Conservation (phyloP, 371 early-diverging fungal species). For the Apophysomyces sp. region DNA sequence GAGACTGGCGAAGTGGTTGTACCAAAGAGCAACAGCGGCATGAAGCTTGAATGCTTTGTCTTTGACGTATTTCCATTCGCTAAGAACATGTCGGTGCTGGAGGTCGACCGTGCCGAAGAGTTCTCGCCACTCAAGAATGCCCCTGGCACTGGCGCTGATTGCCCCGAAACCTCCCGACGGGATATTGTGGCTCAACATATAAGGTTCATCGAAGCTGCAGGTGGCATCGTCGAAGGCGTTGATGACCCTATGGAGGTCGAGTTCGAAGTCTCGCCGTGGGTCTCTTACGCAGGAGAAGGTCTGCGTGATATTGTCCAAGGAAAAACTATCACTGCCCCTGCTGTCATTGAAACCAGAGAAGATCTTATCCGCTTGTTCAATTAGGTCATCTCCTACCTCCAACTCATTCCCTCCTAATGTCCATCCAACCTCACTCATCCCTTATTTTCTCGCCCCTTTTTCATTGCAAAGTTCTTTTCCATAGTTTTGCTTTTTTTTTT, state of each 20-base stretch:
- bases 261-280: constrained; percentile 88
- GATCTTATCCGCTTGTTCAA: constrained; percentile 41
- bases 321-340: constrained; percentile 49
- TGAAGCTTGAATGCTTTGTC: constrained; percentile 97
- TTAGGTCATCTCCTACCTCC: constrained; percentile 4
- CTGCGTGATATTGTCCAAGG: constrained; percentile 67
- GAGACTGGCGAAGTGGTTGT: constrained; percentile 69
- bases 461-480: neutral
- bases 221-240: constrained; percentile 66
- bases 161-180: constrained; percentile 90
- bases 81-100: constrained; percentile 85
- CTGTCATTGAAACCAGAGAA: constrained; percentile 42
- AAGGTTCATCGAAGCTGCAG: constrained; percentile 84
- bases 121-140: constrained; percentile 99
- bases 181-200: constrained; percentile 86
- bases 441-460: neutral
- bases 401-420: neutral
- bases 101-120: constrained; percentile 90
- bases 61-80: constrained; percentile 96
- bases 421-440: neutral
- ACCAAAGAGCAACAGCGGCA: constrained; percentile 87
- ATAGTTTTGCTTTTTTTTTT: neutral
- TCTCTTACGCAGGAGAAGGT: constrained; percentile 94
- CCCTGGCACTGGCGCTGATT: constrained; percentile 84
- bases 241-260: constrained; percentile 50